These are phyloP conservation scores for Lavandula angustifolia DNA, from an alignment of 257 asterid genomes.

Conservation along the genomic window DNA sequence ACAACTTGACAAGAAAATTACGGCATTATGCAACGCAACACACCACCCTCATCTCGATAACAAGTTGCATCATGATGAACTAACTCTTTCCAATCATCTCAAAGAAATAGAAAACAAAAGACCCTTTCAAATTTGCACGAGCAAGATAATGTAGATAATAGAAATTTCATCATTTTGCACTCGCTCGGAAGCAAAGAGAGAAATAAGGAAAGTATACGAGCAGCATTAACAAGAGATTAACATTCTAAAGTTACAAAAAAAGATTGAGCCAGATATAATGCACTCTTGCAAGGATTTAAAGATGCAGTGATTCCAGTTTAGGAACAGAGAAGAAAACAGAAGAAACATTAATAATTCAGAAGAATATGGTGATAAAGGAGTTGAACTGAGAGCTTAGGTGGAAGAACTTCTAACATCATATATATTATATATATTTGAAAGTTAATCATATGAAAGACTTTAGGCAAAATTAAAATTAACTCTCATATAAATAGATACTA, in stretches of 20 bases:
- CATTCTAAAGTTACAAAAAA: too few species aligned
- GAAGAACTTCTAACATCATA: too few species aligned
- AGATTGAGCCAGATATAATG: too few species aligned
- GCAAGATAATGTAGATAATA: background rate
- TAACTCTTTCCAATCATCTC: background rate
- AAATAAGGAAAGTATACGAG: too few species aligned
- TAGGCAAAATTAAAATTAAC: background rate
- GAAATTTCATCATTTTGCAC: too few species aligned
- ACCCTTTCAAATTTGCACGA: background rate
- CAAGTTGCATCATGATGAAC: background rate
- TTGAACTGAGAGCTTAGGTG: too few species aligned
- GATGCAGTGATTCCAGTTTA: too few species aligned
- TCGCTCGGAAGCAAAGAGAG: too few species aligned
- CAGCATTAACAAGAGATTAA: background rate
- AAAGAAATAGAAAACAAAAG: background rate
- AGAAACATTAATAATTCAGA: background rate
- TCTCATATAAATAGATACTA: background rate
- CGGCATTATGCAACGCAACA: background rate
- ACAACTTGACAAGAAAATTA: background rate
- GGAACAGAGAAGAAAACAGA: too few species aligned
- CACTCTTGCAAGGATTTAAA: too few species aligned
- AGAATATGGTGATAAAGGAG: background rate
- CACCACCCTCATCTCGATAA: background rate
- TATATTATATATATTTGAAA: too few species aligned
- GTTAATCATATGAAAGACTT: background rate